phyloP scores from a whole-genome alignment of 2,329 filamentous ascomycete genomes.

The Alternaria dauci region DNA sequence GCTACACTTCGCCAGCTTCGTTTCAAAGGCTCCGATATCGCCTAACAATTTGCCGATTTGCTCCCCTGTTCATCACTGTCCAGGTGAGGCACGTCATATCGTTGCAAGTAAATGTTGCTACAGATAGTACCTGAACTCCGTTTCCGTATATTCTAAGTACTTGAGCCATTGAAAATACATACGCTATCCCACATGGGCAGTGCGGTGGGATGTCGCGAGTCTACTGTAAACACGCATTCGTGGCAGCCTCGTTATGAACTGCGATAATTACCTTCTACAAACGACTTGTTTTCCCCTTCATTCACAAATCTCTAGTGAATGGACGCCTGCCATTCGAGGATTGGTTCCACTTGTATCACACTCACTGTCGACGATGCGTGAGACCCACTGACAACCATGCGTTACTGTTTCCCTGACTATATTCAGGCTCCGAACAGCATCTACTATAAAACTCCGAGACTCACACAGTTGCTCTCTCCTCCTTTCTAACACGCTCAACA shows the following conservation, averaged over 20 bases:
- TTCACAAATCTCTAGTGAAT: not conserved
- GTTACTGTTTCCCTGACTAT: no score
- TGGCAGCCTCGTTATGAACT: not conserved
- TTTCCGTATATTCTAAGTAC: not conserved
- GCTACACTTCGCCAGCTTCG: no score
- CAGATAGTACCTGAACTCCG: not conserved
- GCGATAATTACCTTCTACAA: not conserved
- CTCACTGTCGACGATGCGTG: not conserved
- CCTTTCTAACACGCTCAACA: not conserved
- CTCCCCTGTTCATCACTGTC: no score
- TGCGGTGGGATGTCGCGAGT: not conserved
- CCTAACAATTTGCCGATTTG: no score
- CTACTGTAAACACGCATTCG: not conserved
- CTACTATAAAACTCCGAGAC: not conserved
- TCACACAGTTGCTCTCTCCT: not conserved
- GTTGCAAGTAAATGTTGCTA: not conserved
- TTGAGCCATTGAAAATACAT: not conserved
- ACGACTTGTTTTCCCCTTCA: not conserved
- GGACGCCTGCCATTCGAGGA: no score
- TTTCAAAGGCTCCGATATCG: no score
- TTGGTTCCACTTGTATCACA: not conserved
- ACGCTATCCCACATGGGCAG: not conserved
- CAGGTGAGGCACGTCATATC: no score
- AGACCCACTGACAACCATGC: no score
- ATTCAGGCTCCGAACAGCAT: not conserved